phyloP scores from a whole-genome alignment of 768 basidiomycete species.

The button mushroom (Agaricus bisporus) region DNA sequence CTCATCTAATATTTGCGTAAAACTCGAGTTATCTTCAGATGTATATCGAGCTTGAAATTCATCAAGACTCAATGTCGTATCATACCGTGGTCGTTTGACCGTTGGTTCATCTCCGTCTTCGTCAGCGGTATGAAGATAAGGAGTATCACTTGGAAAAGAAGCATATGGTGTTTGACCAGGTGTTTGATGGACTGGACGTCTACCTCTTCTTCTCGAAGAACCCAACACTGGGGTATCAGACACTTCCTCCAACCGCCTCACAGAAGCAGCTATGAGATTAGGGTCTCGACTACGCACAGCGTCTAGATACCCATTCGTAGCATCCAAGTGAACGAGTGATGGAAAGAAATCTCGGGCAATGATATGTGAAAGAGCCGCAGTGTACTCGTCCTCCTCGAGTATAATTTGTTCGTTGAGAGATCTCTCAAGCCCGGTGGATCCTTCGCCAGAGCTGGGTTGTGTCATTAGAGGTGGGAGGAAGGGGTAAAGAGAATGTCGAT shows the following conservation, averaged over 20 bases:
- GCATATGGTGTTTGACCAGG: constrained; percentile 67
- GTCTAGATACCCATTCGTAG: constrained; percentile 81
- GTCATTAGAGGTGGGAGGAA: constrained; percentile 9
- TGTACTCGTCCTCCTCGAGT: constrained; percentile 94
- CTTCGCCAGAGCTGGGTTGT: constrained; percentile 11
- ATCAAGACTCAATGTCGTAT: constrained; percentile 66
- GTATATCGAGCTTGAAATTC: constrained; percentile 89
- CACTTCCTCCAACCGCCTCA: constrained; percentile 64
- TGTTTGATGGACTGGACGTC: constrained; percentile 26
- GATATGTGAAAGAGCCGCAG: constrained; percentile 81
- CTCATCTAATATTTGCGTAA: constrained; percentile 84
- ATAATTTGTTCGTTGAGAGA: constrained; percentile 71
- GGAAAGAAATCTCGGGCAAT: constrained; percentile 99
- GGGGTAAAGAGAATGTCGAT: neutral
- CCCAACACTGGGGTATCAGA: constrained; percentile 39
- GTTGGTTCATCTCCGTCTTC: constrained; percentile 20
- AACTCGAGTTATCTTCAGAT: constrained; percentile 96
- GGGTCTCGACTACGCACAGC: constrained; percentile 75
- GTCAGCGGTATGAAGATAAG: constrained; percentile 32
- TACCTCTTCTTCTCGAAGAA: constrained; percentile 23
- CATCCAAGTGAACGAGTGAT: constrained; percentile 82
- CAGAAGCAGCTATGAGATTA: constrained; percentile 67
- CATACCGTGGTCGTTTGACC: constrained; percentile 53
- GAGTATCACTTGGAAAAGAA: constrained; percentile 58
- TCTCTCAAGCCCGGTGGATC: constrained; percentile 26